Evolutionary conservation across 192 early-diverging fungal species (phyloP).

Genomic region (Hyaloraphidium curvatum): DNA sequence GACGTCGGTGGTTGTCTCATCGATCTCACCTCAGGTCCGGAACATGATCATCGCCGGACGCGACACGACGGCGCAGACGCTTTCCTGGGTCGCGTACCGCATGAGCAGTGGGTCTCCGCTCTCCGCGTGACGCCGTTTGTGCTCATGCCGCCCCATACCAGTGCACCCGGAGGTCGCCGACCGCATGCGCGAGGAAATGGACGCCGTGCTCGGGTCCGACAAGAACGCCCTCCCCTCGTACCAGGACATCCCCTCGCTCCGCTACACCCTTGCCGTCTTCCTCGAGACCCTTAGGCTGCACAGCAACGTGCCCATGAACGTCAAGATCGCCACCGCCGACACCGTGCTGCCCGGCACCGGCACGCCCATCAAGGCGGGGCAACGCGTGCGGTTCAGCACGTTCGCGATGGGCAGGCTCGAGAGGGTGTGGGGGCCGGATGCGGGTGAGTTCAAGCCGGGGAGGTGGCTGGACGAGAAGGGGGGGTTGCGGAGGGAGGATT

Average conservation of each 20-base stretch:
- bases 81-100: conserved; percentile 18
- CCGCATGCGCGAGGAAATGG: no score
- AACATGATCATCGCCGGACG: no score
- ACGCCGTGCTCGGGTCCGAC: no score
- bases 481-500: no score
- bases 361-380: conserved; percentile 21
- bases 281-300: conserved; percentile 22
- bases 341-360: conserved; percentile 31
- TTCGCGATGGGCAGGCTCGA: conserved; percentile 20
- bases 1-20: no score
- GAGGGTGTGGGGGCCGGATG: conserved; percentile 22
- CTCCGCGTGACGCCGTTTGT: conserved; percentile 12
- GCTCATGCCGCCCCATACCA: no score
- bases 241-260: no score
- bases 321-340: conserved; percentile 23
- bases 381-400: conserved; percentile 15
- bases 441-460: conserved; percentile 18
- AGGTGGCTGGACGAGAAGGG: conserved; percentile 22
- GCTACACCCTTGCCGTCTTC: no score
- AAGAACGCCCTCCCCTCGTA: no score
- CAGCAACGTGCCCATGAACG: conserved; percentile 24
- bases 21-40: no score
- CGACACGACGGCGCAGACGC: conserved; percentile 15
- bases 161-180: no score
- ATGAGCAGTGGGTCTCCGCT: not conserved